These are phyloP conservation scores for Entomophthora muscae DNA, from an alignment of 371 early-diverging fungal genomes.

Conservation along the genomic window DNA sequence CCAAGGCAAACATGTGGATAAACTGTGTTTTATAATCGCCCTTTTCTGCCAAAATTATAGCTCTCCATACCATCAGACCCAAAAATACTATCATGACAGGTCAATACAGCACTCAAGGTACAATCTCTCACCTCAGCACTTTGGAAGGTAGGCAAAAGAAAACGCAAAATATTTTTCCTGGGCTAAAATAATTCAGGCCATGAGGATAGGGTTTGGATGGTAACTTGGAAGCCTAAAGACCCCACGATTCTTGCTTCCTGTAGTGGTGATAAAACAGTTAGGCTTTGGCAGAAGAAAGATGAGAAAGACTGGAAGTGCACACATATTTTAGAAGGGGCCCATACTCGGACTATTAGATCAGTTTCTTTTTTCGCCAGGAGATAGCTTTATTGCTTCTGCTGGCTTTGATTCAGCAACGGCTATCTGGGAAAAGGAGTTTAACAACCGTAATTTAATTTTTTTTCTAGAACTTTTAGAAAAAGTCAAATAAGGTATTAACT, in stretches of 20 bases:
- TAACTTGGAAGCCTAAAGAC: slow-evolving; percentile 73
- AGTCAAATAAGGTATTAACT: not conserved
- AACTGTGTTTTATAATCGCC: too few species aligned
- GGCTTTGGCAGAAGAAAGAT: slow-evolving; percentile 44
- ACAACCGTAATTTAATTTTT: slow-evolving; percentile 17
- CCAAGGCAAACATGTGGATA: too few species aligned
- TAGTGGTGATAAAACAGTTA: slow-evolving; percentile 72
- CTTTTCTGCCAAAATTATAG: too few species aligned
- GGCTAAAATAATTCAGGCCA: slow-evolving; percentile 36
- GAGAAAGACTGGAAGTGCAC: slow-evolving; percentile 44
- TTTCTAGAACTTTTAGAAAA: slow-evolving; percentile 2
- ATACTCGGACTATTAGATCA: slow-evolving; percentile 78
- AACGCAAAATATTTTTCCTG: too few species aligned
- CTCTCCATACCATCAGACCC: too few species aligned
- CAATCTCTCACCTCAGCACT: too few species aligned
- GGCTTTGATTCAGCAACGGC: slow-evolving; percentile 87
- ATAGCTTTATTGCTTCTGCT: slow-evolving; percentile 61
- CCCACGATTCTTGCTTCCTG: slow-evolving; percentile 49
- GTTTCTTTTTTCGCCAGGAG: slow-evolving; percentile 67
- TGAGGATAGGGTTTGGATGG: slow-evolving; percentile 78
- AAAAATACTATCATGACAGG: too few species aligned
- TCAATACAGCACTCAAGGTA: too few species aligned
- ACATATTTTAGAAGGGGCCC: slow-evolving; percentile 64
- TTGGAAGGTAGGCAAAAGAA: too few species aligned
- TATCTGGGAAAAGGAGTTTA: slow-evolving; percentile 60